Evolutionary conservation across 2,329 filamentous ascomycete genomes (phyloP), one percentile per base, ranked within the genome.

Genomic region (Dactylellina drechsleri): DNA sequence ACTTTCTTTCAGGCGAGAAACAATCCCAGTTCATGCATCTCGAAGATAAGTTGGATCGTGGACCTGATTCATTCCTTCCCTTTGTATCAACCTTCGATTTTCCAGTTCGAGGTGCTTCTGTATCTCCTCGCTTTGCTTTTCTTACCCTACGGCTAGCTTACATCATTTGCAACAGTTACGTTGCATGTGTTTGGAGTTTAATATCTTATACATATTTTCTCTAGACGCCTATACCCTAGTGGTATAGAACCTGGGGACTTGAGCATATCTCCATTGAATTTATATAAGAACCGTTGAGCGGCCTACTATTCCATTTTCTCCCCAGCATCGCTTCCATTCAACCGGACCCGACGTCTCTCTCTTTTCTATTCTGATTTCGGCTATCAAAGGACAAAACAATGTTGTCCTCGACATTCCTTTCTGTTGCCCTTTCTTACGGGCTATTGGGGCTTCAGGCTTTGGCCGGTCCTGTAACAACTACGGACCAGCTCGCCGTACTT

Each of bases 341-440:
- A 58, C 45, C 43, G 62, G 59, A 56, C 31, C 31, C 31, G 52
- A 20, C 26, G 52, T 45, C 41, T 49, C 40, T 66, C n/a, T 40
- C 36, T 31, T 58, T 58, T 26, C 10, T 20, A 54, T 61, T n/a
- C 43, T 8, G n/a, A 62, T 64, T 31, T 23, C 60, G 56, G n/a
- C 28, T 36, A 13, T 49, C 43, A 18, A 75, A 61, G 56, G 58
- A 68, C 45, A 41, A 47, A 47, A 75, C 18, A 16, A 75, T 75
- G 71, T 49, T 75, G 18, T 50, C 71, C 58, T 75, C 71, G 40
- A 64, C 64, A 16, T 28, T 75, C 45, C n/a, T 75, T 43, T 68
- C 71, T 58, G 13, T 62, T 23, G 56, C 56, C 23, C 47, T 75
- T 40, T 75, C 71, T 15, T 53, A 47, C 20, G 71, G 71, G 53